Base-by-base conservation (phyloP, 352 stramenopile genomes). In the Phytophthora citrophthora region DNA sequence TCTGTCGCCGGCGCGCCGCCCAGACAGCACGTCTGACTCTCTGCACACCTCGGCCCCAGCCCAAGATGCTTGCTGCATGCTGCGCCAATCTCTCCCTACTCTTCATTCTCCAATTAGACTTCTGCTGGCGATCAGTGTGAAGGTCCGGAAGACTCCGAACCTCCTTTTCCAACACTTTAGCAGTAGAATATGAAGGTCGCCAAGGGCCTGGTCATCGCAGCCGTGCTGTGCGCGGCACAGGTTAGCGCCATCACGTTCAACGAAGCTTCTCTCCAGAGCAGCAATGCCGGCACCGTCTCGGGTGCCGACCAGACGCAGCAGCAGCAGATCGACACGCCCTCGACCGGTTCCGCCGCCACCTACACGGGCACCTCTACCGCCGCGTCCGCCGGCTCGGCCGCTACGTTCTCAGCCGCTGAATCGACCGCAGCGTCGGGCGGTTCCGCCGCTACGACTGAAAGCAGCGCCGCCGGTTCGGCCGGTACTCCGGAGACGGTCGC, bases 221-320 rank as follows among this genome's bases (percentile, higher is more conserved):
- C 80, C 48, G 78, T 83, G 41, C 27, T 89, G 9, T 88, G 76
- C 61, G 74, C 48, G 31, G 72, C 82, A 20, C 64, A 86, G 26
- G 73, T 86, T 13, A 74, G 81, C 54, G 82, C 82, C 57, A 70
- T 88, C 52, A 72, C 77, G 62, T 91, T 91, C 56, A 36, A 54
- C 31, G 20, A 57, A 26, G 11, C 65, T 7, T 48, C 24, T 12
- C 54, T 82, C 27, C 39, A 56, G 11, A 46, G 56, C 57, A 59
- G 26, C 34, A 54, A 41, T 15, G 62, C 45, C 51, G 65, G 66
- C 23, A 76, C 62, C 53, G 63, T 69, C 23, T 61, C 68, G 8
- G 60, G 54, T 18, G 40, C 50, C 20, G 49, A 67, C 24, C 61
- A 51, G 39, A 47, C 49, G 32, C 62, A 70, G 48, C 44, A 57